Base-by-base conservation (phyloP, 345 rosid species). In the Citropsis articulata region DNA sequence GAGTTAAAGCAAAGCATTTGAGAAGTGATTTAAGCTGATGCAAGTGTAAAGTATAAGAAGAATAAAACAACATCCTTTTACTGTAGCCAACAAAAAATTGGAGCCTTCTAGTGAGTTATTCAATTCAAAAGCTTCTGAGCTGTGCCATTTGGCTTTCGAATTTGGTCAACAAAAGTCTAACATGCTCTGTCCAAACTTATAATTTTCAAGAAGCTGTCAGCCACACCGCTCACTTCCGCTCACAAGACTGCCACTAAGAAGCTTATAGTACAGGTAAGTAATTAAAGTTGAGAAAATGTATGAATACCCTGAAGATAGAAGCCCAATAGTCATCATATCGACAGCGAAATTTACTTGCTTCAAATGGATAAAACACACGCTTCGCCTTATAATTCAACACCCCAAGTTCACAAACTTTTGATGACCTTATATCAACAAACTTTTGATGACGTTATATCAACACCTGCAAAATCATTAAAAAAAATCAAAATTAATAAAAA, bases 301-400 rank as follows among this genome's bases (percentile, higher is more conserved):
- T 4, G 66, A 30, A 38, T 75, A 93, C 99, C 97, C 92, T 88
- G 81, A 95, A 95, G 53, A 95, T 90, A 65, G 98, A 95, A 73
- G 96, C 91, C 99, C 98, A 95, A 69, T 95, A 93, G 83, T 95
- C 93, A 83, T 95, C 99, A 84, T 86, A 88, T 45, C 90, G 97
- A 81, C 99, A 93, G 56, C 96, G 91, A 86, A 92, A 93, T 80
- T 87, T 91, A 84, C 86, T 93, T 71, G 84, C 87, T 61, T 87
- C 88, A 18, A 84, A 89, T 66, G 93, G 93, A 67, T 89, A 85
- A 81, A 92, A 87, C 25, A 90, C 91, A 77, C 86, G 88, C 83
- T 90, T 91, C 36, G 96, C 89, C 79, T 91, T 92, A 76, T 78
- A 81, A 79, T 92, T 91, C 86, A 92, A 82, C 45, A 91, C 64